A percentile compares a stretch with the other conserved stretches of the same genome.
Conservation (phyloP, 345 rosid species). For the Ceriops decandra region DNA sequence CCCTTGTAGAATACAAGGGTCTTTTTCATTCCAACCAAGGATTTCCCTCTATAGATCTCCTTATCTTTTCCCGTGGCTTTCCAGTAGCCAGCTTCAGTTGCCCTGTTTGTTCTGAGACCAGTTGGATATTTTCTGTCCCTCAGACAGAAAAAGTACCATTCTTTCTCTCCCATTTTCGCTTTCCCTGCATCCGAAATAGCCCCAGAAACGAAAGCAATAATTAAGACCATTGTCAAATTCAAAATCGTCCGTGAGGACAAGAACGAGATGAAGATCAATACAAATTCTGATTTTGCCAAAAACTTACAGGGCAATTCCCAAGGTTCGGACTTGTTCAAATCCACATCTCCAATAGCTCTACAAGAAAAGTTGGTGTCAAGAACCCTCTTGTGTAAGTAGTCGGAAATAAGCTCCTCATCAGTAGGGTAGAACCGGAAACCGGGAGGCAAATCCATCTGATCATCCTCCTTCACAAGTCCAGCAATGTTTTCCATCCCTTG, state of each 20-base stretch:
- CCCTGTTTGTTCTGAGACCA: constrained; percentile 80
- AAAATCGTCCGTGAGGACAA: not conserved
- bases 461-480: constrained; percentile 49
- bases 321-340: constrained; percentile 94
- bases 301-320: constrained; percentile 92
- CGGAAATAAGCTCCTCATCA: constrained; percentile 89
- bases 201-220: not conserved
- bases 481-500: constrained; percentile 41
- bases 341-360: constrained; percentile 85
- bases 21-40: constrained; percentile 90
- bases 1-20: constrained; percentile 89
- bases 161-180: constrained; percentile 95
- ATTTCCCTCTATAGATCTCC: constrained; percentile 66
- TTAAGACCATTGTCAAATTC: not conserved
- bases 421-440: constrained; percentile 94
- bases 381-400: constrained; percentile 71
- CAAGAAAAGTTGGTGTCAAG: constrained; percentile 52
- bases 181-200: constrained; percentile 49
- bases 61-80: constrained; percentile 95
- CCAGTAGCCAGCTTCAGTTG: constrained; percentile 91
- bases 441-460: constrained; percentile 78
- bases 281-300: not conserved
- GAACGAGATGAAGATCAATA: not conserved
- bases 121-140: constrained; percentile 92
- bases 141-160: constrained; percentile 92